A percentile compares a stretch with the other conserved stretches of the same genome.
phyloP scores from a whole-genome alignment of 2,329 filamentous ascomycete genomes.

The Ceratocystis cubensis region DNA sequence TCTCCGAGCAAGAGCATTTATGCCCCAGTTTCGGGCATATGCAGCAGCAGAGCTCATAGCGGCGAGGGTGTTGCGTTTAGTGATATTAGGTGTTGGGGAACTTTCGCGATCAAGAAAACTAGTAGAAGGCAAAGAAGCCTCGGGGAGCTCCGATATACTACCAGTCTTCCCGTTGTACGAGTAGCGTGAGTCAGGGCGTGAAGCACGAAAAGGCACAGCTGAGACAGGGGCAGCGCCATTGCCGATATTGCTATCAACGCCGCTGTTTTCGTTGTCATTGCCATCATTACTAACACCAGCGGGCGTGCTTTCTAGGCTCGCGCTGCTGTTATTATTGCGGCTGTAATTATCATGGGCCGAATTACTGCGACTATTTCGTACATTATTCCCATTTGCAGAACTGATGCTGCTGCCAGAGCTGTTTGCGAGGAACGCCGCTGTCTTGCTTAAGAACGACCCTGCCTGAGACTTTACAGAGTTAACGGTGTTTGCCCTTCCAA shows the following conservation, averaged over 20 bases:
- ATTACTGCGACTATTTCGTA: neutral
- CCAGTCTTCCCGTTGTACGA: neutral
- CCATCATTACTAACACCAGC: neutral
- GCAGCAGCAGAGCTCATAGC: conserved; percentile 44
- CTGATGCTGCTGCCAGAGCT: conserved; percentile 8
- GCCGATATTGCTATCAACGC: neutral
- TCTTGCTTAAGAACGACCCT: conserved; percentile 19
- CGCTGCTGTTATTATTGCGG: conserved; percentile 22
- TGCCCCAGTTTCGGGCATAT: conserved; percentile 47
- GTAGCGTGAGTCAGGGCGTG: conserved; percentile 11
- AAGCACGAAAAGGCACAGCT: neutral
- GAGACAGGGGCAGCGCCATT: neutral
- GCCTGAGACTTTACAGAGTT: conserved; percentile 19
- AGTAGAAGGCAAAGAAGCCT: neutral
- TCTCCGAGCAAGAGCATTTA: conserved; percentile 42
- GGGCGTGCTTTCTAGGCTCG: conserved; percentile 14
- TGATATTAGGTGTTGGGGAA: conserved; percentile 21
- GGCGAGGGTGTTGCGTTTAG: conserved; percentile 33
- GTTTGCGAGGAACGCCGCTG: conserved; percentile 8
- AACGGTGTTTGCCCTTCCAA: conserved; percentile 10
- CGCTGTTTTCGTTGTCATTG: neutral
- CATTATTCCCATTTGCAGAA: conserved; percentile 1
- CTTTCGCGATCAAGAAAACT: neutral
- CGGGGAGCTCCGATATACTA: neutral
- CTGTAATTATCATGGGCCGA: neutral